Percentiles rank a stretch among this genome's conserved stretches.
phyloP scores from a whole-genome alignment of 768 basidiomycete species.

The Lyophyllum semitale region DNA sequence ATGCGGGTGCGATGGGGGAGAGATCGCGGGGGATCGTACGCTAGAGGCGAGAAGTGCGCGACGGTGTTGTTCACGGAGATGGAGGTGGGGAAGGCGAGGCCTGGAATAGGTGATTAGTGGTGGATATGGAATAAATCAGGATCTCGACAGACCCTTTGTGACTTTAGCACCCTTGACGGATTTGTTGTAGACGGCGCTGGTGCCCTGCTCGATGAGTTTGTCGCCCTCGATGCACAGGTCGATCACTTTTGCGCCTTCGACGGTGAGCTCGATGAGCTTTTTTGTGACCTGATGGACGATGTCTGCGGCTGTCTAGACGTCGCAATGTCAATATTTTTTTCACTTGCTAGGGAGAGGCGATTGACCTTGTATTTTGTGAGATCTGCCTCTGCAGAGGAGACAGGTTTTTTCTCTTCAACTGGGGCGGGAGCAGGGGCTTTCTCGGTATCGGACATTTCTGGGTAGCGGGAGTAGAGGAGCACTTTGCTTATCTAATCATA shows the following conservation, averaged over 20 bases:
- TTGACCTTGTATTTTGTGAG: conserved; percentile 86
- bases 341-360: conserved; percentile 5
- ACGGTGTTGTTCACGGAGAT: conserved; percentile 95
- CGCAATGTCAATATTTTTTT: conserved; percentile 24
- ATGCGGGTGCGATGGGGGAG: conserved; percentile 13
- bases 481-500: conserved; percentile 26
- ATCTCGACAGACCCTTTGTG: conserved; percentile 66
- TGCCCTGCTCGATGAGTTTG: conserved; percentile 87
- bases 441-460: conserved; percentile 63
- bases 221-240: conserved; percentile 94
- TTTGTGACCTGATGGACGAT: conserved; percentile 85
- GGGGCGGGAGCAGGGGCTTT: conserved; percentile 40
- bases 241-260: conserved; percentile 85
- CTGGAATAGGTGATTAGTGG: conserved; percentile 36
- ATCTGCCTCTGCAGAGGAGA: conserved; percentile 67
- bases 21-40: conserved; percentile 52
- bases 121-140: conserved; percentile 5
- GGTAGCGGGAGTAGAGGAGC: conserved; percentile 9
- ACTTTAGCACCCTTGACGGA: conserved; percentile 85
- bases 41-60: conserved; percentile 95
- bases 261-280: conserved; percentile 73
- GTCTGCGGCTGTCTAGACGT: conserved; percentile 79
- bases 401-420: conserved; percentile 49
- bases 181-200: conserved; percentile 88
- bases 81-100: conserved; percentile 92